A percentile compares a stretch with the other conserved stretches of the same genome.
phyloP scores from a whole-genome alignment of 2,329 filamentous ascomycete species.

The Periglandula ipomoeae region DNA sequence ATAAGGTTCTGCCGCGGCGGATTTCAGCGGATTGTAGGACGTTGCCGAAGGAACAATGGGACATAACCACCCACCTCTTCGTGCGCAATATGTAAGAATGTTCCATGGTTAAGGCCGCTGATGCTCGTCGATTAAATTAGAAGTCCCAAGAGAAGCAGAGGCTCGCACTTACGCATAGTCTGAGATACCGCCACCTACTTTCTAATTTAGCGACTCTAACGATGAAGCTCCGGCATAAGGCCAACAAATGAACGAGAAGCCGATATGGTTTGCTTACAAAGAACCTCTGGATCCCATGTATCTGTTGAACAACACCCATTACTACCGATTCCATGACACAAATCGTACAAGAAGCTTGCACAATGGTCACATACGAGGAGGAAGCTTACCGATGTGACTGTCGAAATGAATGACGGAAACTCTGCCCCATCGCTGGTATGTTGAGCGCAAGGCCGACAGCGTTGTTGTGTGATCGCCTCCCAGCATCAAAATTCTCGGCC shows the following conservation, averaged over 20 bases:
- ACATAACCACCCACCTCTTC: slow-evolving; percentile 10
- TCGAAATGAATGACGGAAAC: slow-evolving; percentile 59
- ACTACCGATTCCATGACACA: background rate
- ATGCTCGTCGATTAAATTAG: background rate
- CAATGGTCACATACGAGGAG: no score
- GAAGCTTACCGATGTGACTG: slow-evolving; percentile 33
- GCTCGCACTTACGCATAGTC: background rate
- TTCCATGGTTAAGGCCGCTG: no score
- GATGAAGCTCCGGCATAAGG: background rate
- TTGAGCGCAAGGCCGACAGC: slow-evolving; percentile 54
- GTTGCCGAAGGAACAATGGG: background rate
- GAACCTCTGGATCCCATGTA: slow-evolving; percentile 14
- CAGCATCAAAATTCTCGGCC: slow-evolving; percentile 43
- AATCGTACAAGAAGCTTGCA: background rate
- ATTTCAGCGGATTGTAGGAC: background rate
- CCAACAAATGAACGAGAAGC: background rate
- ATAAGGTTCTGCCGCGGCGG: slow-evolving; percentile 39
- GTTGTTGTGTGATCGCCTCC: slow-evolving; percentile 63
- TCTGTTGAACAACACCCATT: slow-evolving; percentile 12
- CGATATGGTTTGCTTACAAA: slow-evolving; percentile 10
- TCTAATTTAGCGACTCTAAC: background rate
- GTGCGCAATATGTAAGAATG: slow-evolving; percentile 12
- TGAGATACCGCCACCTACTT: background rate
- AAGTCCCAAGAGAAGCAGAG: background rate
- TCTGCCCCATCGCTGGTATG: slow-evolving; percentile 31